Percentiles rank a stretch among this genome's conserved stretches.
phyloP scores from a whole-genome alignment of 2,329 filamentous ascomycete species.

The Fusarium brevicatenulatum region DNA sequence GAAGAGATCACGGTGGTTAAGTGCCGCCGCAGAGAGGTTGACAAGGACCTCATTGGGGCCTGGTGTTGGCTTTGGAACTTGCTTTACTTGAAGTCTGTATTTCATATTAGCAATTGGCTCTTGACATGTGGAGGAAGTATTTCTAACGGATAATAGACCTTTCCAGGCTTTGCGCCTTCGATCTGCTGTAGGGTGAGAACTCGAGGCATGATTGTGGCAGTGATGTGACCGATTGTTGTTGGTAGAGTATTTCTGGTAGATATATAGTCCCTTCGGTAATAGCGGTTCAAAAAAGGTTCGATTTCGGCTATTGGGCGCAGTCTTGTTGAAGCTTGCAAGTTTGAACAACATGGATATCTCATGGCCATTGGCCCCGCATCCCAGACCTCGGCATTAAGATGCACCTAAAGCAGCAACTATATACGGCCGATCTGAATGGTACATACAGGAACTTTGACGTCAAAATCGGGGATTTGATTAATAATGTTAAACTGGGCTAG shows the following conservation, averaged over 20 bases:
- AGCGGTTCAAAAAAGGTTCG: background rate
- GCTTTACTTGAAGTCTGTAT: conserved; percentile 66
- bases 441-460: background rate
- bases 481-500: background rate
- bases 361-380: conserved; percentile 17
- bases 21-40: conserved; percentile 78
- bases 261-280: background rate
- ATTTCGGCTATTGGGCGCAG: background rate
- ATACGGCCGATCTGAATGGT: background rate
- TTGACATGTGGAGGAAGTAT: background rate
- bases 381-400: conserved; percentile 18
- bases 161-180: conserved; percentile 80
- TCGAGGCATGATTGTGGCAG: conserved; percentile 55
- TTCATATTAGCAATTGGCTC: conserved; percentile 4
- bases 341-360: background rate
- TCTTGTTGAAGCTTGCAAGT: background rate
- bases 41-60: conserved; percentile 77
- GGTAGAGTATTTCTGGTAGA: background rate
- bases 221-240: background rate
- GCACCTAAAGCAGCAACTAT: background rate
- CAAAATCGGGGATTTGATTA: background rate
- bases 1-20: conserved; percentile 97
- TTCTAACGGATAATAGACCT: conserved; percentile 83
- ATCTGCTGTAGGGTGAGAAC: conserved; percentile 73
- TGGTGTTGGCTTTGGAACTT: conserved; percentile 70